These are phyloP conservation scores for Spathaspora girioi DNA, from an alignment of 805 yeast genomes.

Conservation along the genomic window DNA sequence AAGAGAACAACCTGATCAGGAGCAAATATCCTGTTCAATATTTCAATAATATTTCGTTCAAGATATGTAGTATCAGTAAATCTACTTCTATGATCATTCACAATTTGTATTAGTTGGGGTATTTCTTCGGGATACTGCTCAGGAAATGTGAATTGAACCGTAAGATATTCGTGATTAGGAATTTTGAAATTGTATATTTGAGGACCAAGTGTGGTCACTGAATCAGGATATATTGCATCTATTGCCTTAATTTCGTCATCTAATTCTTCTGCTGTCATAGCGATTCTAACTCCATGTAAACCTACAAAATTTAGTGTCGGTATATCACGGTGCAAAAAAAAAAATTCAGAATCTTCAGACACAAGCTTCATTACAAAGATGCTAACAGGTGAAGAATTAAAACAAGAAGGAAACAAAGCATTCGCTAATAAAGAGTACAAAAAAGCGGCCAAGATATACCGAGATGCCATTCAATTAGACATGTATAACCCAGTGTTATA, in stretches of 20 bases:
- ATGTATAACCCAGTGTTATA: conserved; percentile 51
- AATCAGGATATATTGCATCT: conserved; percentile 81
- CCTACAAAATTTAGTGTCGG: background rate
- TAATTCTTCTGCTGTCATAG: conserved; percentile 44
- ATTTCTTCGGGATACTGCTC: conserved; percentile 58
- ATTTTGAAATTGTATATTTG: conserved; percentile 45
- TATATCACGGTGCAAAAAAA: background rate
- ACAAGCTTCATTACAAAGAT: background rate
- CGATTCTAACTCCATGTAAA: background rate
- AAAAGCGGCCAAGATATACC: conserved; percentile 52
- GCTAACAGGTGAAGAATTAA: conserved; percentile 22
- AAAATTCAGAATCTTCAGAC: background rate
- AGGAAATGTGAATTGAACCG: conserved; percentile 71
- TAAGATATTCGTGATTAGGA: conserved; percentile 61
- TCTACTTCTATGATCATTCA: conserved; percentile 24
- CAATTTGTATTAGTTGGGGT: conserved; percentile 64
- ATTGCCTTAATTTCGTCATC: conserved; percentile 77
- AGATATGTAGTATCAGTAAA: conserved; percentile 45
- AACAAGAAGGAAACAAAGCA: conserved; percentile 49
- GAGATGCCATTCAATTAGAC: conserved; percentile 50
- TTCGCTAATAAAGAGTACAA: conserved; percentile 43
- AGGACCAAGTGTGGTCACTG: conserved; percentile 33
- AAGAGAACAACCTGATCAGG: conserved; percentile 74
- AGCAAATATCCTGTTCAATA: conserved; percentile 49
- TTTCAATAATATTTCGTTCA: conserved; percentile 44